Percentiles rank a stretch among this genome's conserved stretches.
Conservation (phyloP, 2,329 filamentous ascomycete genomes). For the Samsoniella hepiali region DNA sequence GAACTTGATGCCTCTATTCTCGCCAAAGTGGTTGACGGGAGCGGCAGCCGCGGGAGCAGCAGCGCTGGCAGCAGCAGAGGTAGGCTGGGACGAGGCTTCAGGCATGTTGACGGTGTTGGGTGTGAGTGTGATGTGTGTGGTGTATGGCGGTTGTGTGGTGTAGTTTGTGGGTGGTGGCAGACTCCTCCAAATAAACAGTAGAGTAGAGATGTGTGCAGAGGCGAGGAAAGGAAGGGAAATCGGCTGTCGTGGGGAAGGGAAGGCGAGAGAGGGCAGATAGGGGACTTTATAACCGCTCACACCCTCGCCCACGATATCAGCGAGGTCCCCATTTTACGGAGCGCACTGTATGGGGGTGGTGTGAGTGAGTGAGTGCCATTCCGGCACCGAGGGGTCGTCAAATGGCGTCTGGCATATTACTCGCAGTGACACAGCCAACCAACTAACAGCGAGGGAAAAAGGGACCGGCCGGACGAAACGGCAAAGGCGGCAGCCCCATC, state of each 20-base stretch:
- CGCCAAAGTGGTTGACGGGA: conserved; percentile 28
- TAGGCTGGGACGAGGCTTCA: conserved; percentile 17
- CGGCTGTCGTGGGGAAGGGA: too few relatives aligned
- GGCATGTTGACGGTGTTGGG: conserved; percentile 19
- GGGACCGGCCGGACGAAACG: conserved; percentile 13
- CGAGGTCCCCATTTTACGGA: conserved; percentile 4
- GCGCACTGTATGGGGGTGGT: conserved; percentile 5
- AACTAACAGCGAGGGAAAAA: background rate
- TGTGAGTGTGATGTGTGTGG: background rate
- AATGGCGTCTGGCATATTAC: conserved; percentile 18
- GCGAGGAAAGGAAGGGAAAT: background rate
- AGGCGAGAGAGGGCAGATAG: background rate
- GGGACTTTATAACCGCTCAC: conserved; percentile 11
- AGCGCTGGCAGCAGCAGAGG: conserved; percentile 17
- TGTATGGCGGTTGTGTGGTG: background rate
- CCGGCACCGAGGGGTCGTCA: conserved; percentile 12
- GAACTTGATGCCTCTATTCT: conserved; percentile 44
- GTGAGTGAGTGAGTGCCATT: background rate
- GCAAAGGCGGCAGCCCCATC: conserved; percentile 18
- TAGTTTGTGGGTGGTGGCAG: background rate
- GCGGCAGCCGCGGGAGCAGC: conserved; percentile 23
- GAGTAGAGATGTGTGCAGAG: background rate
- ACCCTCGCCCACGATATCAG: conserved; percentile 10
- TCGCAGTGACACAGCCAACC: background rate
- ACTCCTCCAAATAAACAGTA: conserved; percentile 5